Evolutionary conservation across 75 land plant genomes (phyloP), one percentile per base, ranked within the genome.

Genomic region (Pinus tabuliformis): DNA sequence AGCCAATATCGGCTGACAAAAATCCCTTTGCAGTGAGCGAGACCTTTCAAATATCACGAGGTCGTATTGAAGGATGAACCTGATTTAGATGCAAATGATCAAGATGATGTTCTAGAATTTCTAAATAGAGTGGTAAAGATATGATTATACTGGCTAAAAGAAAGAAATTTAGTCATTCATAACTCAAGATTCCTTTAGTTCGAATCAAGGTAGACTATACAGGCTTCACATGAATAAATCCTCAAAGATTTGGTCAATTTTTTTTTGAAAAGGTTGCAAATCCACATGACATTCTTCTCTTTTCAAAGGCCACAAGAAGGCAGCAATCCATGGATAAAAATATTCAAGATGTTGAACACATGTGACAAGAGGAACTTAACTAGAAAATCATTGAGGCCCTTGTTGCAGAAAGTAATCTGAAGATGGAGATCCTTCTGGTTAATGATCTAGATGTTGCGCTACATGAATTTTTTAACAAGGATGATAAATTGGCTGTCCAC

Each of bases 401-500:
- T 54, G 98, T 97, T 80, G 99, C 99, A 76, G 99, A 97, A 83
- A 97, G 89, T 81, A 97, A 97, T 81, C 79, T 94, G 99, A 92
- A 94, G 89, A 97, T 97, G 99, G 99, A 97, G 88, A 89, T 97
- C 64, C 88, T 97, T 70, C 99, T 98, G 93, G 93, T 97, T 64
- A 86, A 91, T 84, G 99, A 94, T 77, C 82, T 97, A 81, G 98
- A 93, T 83, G 82, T 89, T 78, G 99, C 98, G 65, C 83, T 97
- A 26, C 99, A 97, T 63, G 92, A 97, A 56, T 97, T 97, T 88
- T 98, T 97, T 11, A 94, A 91, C 80, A 97, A 97, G 78, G 99
- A 97, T 88, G 99, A 97, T 81, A 97, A 92, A 77, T 75, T 82
- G 77, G 99, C 99, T 6, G 92, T 97, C 76, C 77, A 88, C 58